phyloP scores from a whole-genome alignment of 139 green algal species.

The Coccomyxa sp. region DNA sequence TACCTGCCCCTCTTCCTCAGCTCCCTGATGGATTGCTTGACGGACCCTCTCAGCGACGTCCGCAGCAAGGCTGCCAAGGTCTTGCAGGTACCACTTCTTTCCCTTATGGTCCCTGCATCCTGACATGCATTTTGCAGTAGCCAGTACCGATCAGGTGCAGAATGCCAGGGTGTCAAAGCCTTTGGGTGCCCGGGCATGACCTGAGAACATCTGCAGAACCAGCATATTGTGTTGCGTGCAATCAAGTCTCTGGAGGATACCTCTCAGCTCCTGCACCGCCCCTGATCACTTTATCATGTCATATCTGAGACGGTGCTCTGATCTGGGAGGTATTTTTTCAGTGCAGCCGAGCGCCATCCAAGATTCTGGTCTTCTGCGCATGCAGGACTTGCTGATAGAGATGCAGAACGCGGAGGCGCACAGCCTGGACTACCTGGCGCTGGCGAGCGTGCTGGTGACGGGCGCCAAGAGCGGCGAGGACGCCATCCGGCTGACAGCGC shows the following conservation, averaged over 20 bases:
- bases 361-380: background rate
- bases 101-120: background rate
- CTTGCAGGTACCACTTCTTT: constrained; percentile 34
- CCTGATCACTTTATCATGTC: no score
- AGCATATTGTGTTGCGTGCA: background rate
- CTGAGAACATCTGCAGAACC: background rate
- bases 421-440: constrained; percentile 33
- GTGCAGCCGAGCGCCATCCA: background rate
- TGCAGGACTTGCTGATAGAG: constrained; percentile 64
- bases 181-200: no score
- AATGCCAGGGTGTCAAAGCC: no score
- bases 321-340: no score
- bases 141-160: background rate
- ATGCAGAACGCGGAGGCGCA: constrained; percentile 18
- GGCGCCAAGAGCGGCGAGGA: constrained; percentile 49
- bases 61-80: constrained; percentile 47
- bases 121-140: background rate
- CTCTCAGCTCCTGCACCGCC: no score
- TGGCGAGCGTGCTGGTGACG: constrained; percentile 58
- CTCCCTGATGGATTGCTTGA: constrained; percentile 85
- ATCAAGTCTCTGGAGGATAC: no score
- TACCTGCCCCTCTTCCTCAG: constrained; percentile 89
- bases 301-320: no score
- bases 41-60: constrained; percentile 70
- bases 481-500: constrained; percentile 70